Conservation (phyloP, 1,139 yeast species). For the Eremothecium coryli region DNA sequence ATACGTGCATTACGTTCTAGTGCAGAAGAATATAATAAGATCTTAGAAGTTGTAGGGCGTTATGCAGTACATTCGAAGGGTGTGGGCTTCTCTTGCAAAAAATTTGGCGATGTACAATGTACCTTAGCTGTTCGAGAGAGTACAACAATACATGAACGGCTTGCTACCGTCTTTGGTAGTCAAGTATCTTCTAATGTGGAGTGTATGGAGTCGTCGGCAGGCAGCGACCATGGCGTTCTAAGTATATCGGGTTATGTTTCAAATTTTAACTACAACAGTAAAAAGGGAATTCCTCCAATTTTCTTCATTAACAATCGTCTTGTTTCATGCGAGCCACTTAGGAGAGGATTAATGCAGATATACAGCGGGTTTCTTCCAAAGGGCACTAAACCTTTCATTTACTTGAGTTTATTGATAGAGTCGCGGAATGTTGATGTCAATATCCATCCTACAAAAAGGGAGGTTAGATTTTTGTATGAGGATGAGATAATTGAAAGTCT, state of each 20-base stretch:
- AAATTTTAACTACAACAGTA: conserved; percentile 61
- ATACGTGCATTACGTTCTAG: conserved; percentile 55
- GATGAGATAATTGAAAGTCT: conserved; percentile 71
- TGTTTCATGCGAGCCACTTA: conserved; percentile 73
- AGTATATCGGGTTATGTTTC: conserved; percentile 54
- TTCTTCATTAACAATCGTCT: conserved; percentile 80
- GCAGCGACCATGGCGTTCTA: conserved; percentile 39
- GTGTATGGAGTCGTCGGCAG: conserved; percentile 33
- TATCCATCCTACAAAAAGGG: conserved; percentile 92
- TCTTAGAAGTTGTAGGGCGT: conserved; percentile 74
- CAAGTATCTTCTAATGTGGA: conserved; percentile 58
- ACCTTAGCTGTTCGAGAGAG: conserved; percentile 46
- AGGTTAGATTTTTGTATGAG: conserved; percentile 77
- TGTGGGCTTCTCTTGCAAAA: conserved; percentile 74
- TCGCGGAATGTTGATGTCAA: conserved; percentile 81
- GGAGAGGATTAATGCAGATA: conserved; percentile 56
- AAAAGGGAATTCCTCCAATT: conserved; percentile 56
- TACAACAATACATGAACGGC: conserved; percentile 49
- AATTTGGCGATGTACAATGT: conserved; percentile 55
- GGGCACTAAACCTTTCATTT: conserved; percentile 72
- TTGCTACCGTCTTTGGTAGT: conserved; percentile 66
- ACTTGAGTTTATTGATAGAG: conserved; percentile 53
- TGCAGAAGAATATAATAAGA: conserved; percentile 65
- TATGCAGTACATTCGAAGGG: conserved; percentile 67
- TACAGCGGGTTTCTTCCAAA: conserved; percentile 67